A percentile compares a stretch with the other conserved stretches of the same genome.
phyloP scores from a whole-genome alignment of 768 basidiomycete species.

The Mycena vulgaris region DNA sequence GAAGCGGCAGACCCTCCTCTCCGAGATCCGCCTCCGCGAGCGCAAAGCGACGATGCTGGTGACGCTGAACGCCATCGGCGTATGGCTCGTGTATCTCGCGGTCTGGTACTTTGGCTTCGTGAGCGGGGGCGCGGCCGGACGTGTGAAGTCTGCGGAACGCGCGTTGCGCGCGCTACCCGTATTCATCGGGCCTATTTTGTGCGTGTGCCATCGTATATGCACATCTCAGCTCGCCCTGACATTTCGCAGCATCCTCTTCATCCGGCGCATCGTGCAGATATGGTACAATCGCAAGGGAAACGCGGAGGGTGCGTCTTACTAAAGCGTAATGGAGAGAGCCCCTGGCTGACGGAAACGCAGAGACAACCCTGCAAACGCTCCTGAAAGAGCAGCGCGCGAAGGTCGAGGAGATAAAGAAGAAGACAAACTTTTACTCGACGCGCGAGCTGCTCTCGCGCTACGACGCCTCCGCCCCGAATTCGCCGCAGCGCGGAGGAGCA shows the following conservation, averaged over 20 bases:
- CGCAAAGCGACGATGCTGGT: slow-evolving; percentile 82
- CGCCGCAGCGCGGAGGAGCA: neutral
- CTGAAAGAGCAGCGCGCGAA: slow-evolving; percentile 86
- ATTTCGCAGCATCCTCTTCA: slow-evolving; percentile 74
- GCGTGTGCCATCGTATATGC: slow-evolving; percentile 48
- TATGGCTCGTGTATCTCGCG: slow-evolving; percentile 81
- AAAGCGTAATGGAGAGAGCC: no score
- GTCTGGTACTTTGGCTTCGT: slow-evolving; percentile 80
- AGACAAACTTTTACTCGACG: slow-evolving; percentile 95
- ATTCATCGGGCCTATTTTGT: slow-evolving; percentile 85
- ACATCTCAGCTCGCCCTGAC: neutral
- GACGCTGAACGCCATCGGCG: slow-evolving; percentile 82
- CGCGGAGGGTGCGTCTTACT: slow-evolving; percentile 78
- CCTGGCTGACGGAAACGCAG: no score
- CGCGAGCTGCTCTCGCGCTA: slow-evolving; percentile 92
- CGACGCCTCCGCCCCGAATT: slow-evolving; percentile 60
- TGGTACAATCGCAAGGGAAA: slow-evolving; percentile 89
- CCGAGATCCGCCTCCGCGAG: slow-evolving; percentile 90
- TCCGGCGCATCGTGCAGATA: slow-evolving; percentile 84
- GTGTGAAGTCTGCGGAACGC: slow-evolving; percentile 54
- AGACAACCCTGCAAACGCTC: slow-evolving; percentile 82
- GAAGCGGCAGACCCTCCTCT: slow-evolving; percentile 79
- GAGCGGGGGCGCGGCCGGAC: slow-evolving; percentile 45
- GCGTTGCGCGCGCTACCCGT: slow-evolving; percentile 70
- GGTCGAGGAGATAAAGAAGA: slow-evolving; percentile 97